Conservation (phyloP, 179 eudicot genomes). For the Actinidia chinensis region DNA sequence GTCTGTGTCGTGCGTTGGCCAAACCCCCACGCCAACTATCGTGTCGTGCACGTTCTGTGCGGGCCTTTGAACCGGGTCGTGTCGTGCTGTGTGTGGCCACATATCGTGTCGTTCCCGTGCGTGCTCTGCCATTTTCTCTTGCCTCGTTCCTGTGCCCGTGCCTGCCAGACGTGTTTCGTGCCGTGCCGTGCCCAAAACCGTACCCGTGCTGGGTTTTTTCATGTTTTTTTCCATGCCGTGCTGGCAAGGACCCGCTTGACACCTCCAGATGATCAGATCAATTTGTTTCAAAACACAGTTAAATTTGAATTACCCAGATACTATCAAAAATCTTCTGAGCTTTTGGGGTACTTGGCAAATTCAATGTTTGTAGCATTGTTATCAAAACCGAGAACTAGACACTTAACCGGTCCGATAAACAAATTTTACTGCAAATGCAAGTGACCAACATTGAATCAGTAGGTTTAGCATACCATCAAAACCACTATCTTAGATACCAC, state of each 20-base stretch:
- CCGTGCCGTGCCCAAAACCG: not conserved
- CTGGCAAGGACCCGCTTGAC: slow-evolving; percentile 60
- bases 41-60: too few species aligned
- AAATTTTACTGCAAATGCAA: too few species aligned
- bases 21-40: too few species aligned
- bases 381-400: too few species aligned
- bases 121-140: too few species aligned
- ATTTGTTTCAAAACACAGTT: slow-evolving; percentile 41
- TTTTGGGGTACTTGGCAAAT: slow-evolving; percentile 41
- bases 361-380: slow-evolving; percentile 48
- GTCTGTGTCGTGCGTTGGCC: too few species aligned
- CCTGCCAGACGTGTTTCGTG: not conserved
- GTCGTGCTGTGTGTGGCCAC: too few species aligned
- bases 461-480: too few species aligned
- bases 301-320: slow-evolving; percentile 27
- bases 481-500: slow-evolving; percentile 26
- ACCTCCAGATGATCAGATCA: slow-evolving; percentile 53
- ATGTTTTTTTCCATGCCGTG: not conserved
- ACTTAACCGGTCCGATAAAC: too few species aligned
- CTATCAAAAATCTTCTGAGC: not conserved
- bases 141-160: not conserved
- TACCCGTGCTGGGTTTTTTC: not conserved
- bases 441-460: too few species aligned
- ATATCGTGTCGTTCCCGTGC: too few species aligned
- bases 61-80: too few species aligned